These are phyloP conservation scores for Cytidiella melzeri DNA, from an alignment of 768 basidiomycete genomes.

Conservation along the genomic window DNA sequence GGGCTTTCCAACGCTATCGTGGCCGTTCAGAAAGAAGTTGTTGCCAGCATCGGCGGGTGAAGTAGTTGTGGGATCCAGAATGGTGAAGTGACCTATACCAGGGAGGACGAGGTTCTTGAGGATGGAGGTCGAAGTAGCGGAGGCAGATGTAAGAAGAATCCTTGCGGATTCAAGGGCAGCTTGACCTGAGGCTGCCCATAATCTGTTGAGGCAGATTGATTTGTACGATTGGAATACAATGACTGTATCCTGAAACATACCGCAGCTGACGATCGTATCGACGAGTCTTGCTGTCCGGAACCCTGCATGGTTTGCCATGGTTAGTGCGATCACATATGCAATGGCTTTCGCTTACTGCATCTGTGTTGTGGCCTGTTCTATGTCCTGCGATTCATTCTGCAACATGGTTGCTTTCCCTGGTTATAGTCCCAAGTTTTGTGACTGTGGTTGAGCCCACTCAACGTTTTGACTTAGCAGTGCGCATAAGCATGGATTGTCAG, in stretches of 20 bases:
- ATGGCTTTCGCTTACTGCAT: conserved; percentile 26
- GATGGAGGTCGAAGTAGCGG: conserved; percentile 81
- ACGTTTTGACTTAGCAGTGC: conserved; percentile 1
- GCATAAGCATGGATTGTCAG: too few species aligned
- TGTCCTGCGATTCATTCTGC: conserved; percentile 36
- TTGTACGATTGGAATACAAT: neutral
- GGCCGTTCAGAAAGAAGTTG: conserved; percentile 90
- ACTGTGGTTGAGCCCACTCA: too few species aligned
- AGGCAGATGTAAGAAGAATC: conserved; percentile 73
- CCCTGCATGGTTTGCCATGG: conserved; percentile 28
- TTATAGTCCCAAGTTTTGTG: too few species aligned
- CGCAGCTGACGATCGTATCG: conserved; percentile 94
- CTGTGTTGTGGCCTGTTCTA: conserved; percentile 39
- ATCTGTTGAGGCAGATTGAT: conserved; percentile 13
- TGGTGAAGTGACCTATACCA: conserved; percentile 92
- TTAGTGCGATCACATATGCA: too few species aligned
- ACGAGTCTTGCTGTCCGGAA: conserved; percentile 81
- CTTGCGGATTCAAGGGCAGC: conserved; percentile 78
- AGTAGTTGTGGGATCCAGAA: conserved; percentile 63
- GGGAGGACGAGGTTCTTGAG: conserved; percentile 97
- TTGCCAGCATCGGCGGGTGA: conserved; percentile 80
- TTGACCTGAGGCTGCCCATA: conserved; percentile 95
- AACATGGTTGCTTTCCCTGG: conserved; percentile 10
- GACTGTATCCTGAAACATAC: conserved; percentile 35
- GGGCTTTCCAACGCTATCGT: conserved; percentile 69